These are phyloP conservation scores for Fusarium sp. DNA, from an alignment of 2,329 filamentous ascomycete species.

Conservation along the genomic window DNA sequence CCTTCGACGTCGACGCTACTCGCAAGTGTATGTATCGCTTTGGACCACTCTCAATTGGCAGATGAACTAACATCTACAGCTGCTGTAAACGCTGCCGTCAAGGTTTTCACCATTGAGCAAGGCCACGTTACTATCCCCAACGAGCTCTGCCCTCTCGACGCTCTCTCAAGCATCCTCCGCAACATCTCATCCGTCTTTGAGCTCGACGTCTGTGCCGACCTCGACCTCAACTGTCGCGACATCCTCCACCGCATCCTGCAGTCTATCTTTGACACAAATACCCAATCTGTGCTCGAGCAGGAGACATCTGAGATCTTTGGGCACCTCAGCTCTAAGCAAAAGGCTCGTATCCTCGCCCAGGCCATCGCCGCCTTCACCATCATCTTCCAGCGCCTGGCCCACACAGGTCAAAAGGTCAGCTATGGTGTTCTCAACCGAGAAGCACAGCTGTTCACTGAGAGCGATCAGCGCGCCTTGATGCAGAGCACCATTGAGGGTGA, in stretches of 20 bases:
- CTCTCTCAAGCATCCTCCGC: constrained; percentile 43
- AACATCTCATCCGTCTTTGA: constrained; percentile 45
- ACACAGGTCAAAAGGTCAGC: constrained; percentile 43
- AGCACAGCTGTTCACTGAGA: constrained; percentile 49
- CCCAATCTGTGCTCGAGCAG: constrained; percentile 46
- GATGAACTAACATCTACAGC: constrained; percentile 38
- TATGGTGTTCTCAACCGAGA: constrained; percentile 49
- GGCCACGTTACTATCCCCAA: constrained; percentile 45
- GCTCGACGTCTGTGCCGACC: constrained; percentile 43
- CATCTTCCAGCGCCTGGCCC: constrained; percentile 47
- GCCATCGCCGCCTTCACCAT: constrained; percentile 47
- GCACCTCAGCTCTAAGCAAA: constrained; percentile 44
- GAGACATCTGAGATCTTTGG: constrained; percentile 50
- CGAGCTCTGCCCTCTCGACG: constrained; percentile 47
- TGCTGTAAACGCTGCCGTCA: constrained; percentile 44
- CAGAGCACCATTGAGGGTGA: constrained; percentile 47
- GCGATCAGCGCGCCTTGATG: constrained; percentile 48
- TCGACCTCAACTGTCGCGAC: constrained; percentile 46
- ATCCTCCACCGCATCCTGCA: constrained; percentile 50
- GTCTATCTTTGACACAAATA: constrained; percentile 50
- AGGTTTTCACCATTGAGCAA: constrained; percentile 45
- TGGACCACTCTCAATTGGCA: neutral
- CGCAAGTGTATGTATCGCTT: constrained; percentile 31
- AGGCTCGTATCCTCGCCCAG: constrained; percentile 47
- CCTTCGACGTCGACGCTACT: constrained; percentile 22